Conservation (phyloP, 192 early-diverging fungal species). For the Oehlia diaphana region DNA sequence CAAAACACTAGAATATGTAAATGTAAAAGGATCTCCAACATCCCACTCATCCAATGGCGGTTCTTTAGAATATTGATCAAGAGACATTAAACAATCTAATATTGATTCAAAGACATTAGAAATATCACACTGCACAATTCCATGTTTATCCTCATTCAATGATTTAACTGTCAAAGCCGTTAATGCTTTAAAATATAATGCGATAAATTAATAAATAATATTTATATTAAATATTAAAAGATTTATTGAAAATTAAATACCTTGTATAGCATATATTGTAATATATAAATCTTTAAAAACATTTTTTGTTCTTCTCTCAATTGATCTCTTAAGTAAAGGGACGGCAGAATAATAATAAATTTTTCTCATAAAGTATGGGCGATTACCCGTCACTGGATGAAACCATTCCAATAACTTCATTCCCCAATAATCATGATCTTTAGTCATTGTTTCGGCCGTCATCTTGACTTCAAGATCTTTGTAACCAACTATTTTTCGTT, state of each 20-base stretch:
- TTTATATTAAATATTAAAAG: not conserved
- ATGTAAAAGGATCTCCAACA: not conserved
- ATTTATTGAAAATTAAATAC: not conserved
- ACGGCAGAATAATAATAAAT: not conserved
- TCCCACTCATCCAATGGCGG: constrained; percentile 20
- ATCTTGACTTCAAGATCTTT: constrained; percentile 2
- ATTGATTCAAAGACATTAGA: constrained; percentile 38
- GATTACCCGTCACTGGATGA: not conserved
- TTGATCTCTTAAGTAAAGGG: constrained; percentile 9
- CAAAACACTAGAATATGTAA: constrained; percentile 4
- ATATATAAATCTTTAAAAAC: constrained; percentile 17
- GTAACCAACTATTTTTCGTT: not conserved
- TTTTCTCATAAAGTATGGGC: not conserved
- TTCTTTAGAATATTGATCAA: constrained; percentile 32
- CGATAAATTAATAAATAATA: not conserved
- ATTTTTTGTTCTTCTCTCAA: not conserved
- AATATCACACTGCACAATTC: constrained; percentile 43
- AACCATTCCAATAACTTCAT: constrained; percentile 19
- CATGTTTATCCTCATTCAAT: constrained; percentile 37
- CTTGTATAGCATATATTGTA: constrained; percentile 14
- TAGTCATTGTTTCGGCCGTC: constrained; percentile 5
- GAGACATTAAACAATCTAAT: constrained; percentile 35
- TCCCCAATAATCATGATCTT: constrained; percentile 11
- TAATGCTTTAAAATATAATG: not conserved
- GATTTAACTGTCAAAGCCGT: constrained; percentile 27